Conservation (phyloP, 768 basidiomycete species). For the Suillus decipiens region DNA sequence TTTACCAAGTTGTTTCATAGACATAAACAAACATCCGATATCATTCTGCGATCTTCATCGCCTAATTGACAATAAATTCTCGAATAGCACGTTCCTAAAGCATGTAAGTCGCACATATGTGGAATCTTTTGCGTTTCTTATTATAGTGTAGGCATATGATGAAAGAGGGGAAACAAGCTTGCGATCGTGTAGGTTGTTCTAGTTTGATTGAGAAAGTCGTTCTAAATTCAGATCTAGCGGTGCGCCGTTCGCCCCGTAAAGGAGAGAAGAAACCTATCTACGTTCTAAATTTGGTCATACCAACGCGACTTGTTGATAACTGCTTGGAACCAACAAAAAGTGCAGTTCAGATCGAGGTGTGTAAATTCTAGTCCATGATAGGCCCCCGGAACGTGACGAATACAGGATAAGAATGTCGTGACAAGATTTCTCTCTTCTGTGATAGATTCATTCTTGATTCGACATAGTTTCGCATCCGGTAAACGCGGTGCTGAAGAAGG, state of each 20-base stretch:
- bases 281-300: slow-evolving; percentile 73
- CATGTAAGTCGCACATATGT: slow-evolving; percentile 46
- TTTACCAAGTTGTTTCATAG: slow-evolving; percentile 40
- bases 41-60: slow-evolving; percentile 66
- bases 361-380: slow-evolving; percentile 19
- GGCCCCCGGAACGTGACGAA: slow-evolving; percentile 2
- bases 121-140: slow-evolving; percentile 12
- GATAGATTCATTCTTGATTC: slow-evolving; percentile 61
- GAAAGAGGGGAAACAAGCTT: slow-evolving; percentile 55
- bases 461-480: slow-evolving; percentile 56
- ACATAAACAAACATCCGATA: slow-evolving; percentile 78
- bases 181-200: slow-evolving; percentile 19
- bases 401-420: slow-evolving; percentile 61
- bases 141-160: slow-evolving; percentile 59
- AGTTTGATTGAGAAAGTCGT: slow-evolving; percentile 16
- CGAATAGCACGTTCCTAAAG: slow-evolving; percentile 70
- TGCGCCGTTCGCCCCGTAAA: slow-evolving; percentile 77
- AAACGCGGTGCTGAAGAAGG: slow-evolving; percentile 15
- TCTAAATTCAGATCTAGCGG: slow-evolving; percentile 38
- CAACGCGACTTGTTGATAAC: slow-evolving; percentile 70
- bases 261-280: slow-evolving; percentile 80
- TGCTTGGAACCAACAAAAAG: slow-evolving; percentile 79
- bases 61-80: slow-evolving; percentile 65
- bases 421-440: slow-evolving; percentile 55
- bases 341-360: slow-evolving; percentile 66